Evolutionary conservation across 2,329 filamentous ascomycete genomes (phyloP).

Genomic region (Balansia obtecta): DNA sequence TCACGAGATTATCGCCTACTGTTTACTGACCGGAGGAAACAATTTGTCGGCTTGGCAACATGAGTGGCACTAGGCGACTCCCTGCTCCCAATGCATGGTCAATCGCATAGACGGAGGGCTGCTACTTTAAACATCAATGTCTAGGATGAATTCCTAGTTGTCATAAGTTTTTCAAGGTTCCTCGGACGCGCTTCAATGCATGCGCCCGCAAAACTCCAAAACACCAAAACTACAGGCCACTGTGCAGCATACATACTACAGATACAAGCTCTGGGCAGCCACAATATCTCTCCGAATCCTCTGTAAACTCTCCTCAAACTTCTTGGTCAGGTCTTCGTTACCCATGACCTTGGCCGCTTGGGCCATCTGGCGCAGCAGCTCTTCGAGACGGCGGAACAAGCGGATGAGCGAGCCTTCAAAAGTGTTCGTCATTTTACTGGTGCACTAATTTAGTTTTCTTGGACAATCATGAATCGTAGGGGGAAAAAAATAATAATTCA

Average conservation of each 20-base stretch:
- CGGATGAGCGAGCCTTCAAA: conserved; percentile 96
- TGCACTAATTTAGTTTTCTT: neutral
- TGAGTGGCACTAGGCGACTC: too few relatives aligned
- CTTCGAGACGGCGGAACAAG: conserved; percentile 88
- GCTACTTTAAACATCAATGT: too few relatives aligned
- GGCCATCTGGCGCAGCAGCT: conserved; percentile 86
- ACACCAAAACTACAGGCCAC: neutral
- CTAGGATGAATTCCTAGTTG: neutral
- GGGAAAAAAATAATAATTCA: neutral
- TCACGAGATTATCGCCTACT: too few relatives aligned
- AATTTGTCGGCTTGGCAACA: too few relatives aligned
- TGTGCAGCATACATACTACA: conserved; percentile 36
- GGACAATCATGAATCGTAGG: too few relatives aligned
- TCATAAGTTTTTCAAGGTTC: neutral
- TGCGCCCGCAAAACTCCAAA: conserved; percentile 2
- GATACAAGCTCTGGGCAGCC: conserved; percentile 83
- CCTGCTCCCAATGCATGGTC: too few relatives aligned
- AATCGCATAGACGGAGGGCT: too few relatives aligned
- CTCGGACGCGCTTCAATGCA: neutral
- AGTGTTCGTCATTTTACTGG: conserved; percentile 95
- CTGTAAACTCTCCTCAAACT: conserved; percentile 75
- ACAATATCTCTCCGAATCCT: conserved; percentile 92
- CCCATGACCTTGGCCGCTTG: conserved; percentile 97
- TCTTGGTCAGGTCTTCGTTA: conserved; percentile 81
- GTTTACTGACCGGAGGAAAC: too few relatives aligned